Conservation (phyloP, 2,329 filamentous ascomycete species). For the Intubia oerlemansii region DNA sequence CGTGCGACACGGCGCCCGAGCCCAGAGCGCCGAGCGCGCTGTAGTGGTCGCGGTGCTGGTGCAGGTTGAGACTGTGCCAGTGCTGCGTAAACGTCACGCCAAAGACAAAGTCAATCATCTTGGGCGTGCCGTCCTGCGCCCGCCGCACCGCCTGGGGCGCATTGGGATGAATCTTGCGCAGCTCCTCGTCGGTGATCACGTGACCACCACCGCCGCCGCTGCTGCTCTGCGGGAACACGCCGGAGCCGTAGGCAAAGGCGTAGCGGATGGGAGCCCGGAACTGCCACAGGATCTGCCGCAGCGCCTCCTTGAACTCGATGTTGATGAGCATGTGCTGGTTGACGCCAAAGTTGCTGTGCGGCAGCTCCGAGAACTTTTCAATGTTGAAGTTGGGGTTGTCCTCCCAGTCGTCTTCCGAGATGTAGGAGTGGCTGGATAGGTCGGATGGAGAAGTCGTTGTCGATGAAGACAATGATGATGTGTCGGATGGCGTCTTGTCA, state of each 20-base stretch:
- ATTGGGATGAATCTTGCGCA: slow-evolving; percentile 54
- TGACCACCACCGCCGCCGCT: slow-evolving; percentile 28
- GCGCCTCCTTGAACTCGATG: slow-evolving; percentile 77
- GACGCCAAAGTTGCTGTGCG: slow-evolving; percentile 64
- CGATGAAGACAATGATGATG: too few species aligned
- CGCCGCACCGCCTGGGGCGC: slow-evolving; percentile 62
- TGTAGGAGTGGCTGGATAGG: too few species aligned
- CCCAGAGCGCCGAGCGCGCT: slow-evolving; percentile 66
- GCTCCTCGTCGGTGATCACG: slow-evolving; percentile 31
- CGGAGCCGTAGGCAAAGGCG: slow-evolving; percentile 92
- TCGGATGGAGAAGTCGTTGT: too few species aligned
- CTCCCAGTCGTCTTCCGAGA: too few species aligned
- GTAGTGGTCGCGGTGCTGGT: slow-evolving; percentile 80
- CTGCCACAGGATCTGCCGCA: slow-evolving; percentile 73
- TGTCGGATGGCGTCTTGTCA: too few species aligned
- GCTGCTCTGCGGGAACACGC: slow-evolving; percentile 66
- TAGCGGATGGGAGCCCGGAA: slow-evolving; percentile 89
- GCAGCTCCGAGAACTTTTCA: slow-evolving; percentile 53
- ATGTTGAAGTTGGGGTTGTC: slow-evolving; percentile 51
- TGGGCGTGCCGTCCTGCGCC: slow-evolving; percentile 69
- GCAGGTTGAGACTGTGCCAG: slow-evolving; percentile 87
- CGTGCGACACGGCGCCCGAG: slow-evolving; percentile 61
- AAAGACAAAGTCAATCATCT: slow-evolving; percentile 98
- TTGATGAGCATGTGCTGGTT: slow-evolving; percentile 97
- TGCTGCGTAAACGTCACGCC: slow-evolving; percentile 87